Percentiles rank a stretch among this genome's conserved stretches.
Conservation (phyloP, 345 rosid genomes). For the Acer saccharum region DNA sequence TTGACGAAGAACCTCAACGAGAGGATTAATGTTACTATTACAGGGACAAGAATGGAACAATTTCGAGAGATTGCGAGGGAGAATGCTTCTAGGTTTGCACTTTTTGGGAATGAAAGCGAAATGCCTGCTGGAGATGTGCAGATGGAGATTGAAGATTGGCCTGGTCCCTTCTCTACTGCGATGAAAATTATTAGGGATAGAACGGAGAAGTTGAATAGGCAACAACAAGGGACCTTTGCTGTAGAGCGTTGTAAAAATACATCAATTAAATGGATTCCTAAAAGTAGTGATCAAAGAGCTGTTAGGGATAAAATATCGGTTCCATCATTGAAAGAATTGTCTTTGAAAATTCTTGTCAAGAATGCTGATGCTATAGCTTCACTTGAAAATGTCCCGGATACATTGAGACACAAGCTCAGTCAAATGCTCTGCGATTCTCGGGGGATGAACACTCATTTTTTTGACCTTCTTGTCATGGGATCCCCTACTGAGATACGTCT, state of each 20-base stretch:
- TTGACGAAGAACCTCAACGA: slow-evolving; percentile 8
- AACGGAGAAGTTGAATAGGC: slow-evolving; percentile 29
- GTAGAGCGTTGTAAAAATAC: slow-evolving; percentile 26
- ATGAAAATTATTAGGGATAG: slow-evolving; percentile 88
- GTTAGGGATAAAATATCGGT: slow-evolving; percentile 22
- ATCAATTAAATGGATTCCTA: slow-evolving; percentile 66
- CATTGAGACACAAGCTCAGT: slow-evolving; percentile 63
- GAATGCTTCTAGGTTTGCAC: slow-evolving; percentile 77
- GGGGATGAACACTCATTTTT: slow-evolving; percentile 50
- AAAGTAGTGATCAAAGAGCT: slow-evolving; percentile 23
- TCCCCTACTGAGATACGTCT: slow-evolving; percentile 70
- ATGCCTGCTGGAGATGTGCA: slow-evolving; percentile 32
- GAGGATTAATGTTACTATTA: slow-evolving; percentile 11
- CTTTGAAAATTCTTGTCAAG: slow-evolving; percentile 55
- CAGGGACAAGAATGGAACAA: slow-evolving; percentile 35
- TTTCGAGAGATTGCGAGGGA: slow-evolving; percentile 61
- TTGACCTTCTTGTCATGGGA: slow-evolving; percentile 62
- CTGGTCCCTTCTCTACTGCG: slow-evolving; percentile 97
- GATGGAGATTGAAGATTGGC: slow-evolving; percentile 74
- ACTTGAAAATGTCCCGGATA: slow-evolving; percentile 78
- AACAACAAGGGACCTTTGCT: slow-evolving; percentile 11
- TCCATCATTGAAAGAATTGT: slow-evolving; percentile 66
- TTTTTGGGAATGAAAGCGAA: slow-evolving; percentile 42
- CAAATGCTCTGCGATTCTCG: slow-evolving; percentile 71
- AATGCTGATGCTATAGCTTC: slow-evolving; percentile 83